Evolutionary conservation across 148 eudicot species (phyloP), one percentile per base, ranked within the genome.

Genomic region (Oxyria digyna): DNA sequence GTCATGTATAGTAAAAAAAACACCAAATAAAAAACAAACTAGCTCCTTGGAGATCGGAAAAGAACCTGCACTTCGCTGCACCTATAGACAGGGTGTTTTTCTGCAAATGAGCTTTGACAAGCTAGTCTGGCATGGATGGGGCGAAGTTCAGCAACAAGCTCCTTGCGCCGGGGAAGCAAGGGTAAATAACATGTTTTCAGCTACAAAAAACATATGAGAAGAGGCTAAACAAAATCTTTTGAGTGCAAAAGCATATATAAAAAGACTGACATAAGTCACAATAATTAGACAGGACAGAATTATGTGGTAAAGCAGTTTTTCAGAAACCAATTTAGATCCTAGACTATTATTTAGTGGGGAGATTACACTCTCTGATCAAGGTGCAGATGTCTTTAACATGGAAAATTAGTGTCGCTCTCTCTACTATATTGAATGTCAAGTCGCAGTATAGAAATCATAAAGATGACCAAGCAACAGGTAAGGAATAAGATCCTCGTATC

Each of bases 11-110:
- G 11, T 24, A 55, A 26, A 55, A 18, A 55, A 55, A 26, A 33
- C 13, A 55, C 11, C 63, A 55, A 23, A 24, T 27, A 55, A 20
- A 50, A 50, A 21, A 11, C 8, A 26, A 50, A 1, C 2, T 20
- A 27, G 8, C n/a, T 27, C 27, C 21, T 12, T 3, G 21, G 57
- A 21, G 57, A 50, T 6, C 4, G 11, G 37, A 59, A 42, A 66
- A 38, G 48, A 81, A 94, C 98, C 98, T 94, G 97, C 64, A 67
- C 81, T 76, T 85, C 92, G 67, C 76, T 88, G 80, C 89, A 90
- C 70, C 73, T 83, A 69, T 88, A 84, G 33, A 94, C 92, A 52
- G 98, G 97, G 74, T 80, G 87, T 73, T 74, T 85, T 74, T 80
- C 73, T 54, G 92, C 89, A 50, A 69, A 59, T 48, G 75, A 70